A percentile compares a stretch with the other conserved stretches of the same genome.
Evolutionary conservation across 2,329 filamentous ascomycete genomes (phyloP).

Genomic region (Paraconiothyrium brasiliense): DNA sequence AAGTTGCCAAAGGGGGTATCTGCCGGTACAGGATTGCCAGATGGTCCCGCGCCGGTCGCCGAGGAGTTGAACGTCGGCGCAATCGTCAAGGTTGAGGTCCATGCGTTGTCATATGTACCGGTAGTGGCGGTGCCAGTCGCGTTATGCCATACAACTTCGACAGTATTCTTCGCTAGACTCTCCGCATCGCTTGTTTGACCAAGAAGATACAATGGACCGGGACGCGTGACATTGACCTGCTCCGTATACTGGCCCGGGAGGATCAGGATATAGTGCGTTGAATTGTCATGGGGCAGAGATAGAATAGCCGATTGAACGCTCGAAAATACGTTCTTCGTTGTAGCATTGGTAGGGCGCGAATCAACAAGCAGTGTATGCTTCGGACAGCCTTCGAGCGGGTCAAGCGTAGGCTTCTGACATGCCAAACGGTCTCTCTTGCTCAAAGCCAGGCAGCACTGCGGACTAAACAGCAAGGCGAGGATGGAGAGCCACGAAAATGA

Average conservation of each 20-base stretch:
- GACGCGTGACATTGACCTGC: constrained; percentile 71
- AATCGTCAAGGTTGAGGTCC: constrained; percentile 68
- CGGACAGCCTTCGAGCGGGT: constrained; percentile 53
- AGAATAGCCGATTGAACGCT: constrained; percentile 60
- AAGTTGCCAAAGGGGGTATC: constrained; percentile 70
- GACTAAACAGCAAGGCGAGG: constrained; percentile 1
- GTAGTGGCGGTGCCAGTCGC: constrained; percentile 60
- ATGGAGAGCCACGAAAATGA: neutral
- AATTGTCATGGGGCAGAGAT: constrained; percentile 57
- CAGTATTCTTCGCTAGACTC: constrained; percentile 58
- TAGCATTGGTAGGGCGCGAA: constrained; percentile 20
- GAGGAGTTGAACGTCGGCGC: constrained; percentile 71
- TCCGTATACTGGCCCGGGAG: constrained; percentile 69
- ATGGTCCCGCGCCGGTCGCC: constrained; percentile 69
- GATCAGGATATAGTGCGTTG: constrained; percentile 66
- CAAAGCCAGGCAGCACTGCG: constrained; percentile 4
- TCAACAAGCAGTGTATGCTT: constrained; percentile 43
- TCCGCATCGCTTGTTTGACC: constrained; percentile 64
- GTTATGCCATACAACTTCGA: constrained; percentile 67
- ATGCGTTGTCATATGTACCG: constrained; percentile 67
- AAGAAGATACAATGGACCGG: constrained; percentile 68
- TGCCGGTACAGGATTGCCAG: constrained; percentile 67
- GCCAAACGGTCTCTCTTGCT: constrained; percentile 18
- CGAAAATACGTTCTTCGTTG: constrained; percentile 29
- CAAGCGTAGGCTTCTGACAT: constrained; percentile 50